These are phyloP conservation scores for Pythium aphanidermatum DNA, from an alignment of 352 stramenopile species.

Conservation along the genomic window DNA sequence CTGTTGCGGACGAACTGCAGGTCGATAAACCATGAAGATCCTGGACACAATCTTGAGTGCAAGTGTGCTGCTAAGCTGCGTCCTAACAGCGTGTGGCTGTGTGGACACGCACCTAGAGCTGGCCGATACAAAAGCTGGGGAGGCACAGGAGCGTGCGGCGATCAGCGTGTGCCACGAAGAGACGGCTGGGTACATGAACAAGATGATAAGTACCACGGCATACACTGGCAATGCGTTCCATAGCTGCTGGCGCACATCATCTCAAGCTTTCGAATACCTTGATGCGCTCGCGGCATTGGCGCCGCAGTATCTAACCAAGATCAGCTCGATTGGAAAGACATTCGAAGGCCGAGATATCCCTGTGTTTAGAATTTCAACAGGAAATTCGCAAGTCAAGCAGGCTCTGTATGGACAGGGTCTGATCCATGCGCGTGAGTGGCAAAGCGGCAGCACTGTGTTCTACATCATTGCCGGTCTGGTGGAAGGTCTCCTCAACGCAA, in stretches of 20 bases:
- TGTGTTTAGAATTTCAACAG: constrained; percentile 28
- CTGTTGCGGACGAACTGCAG: too few relatives aligned
- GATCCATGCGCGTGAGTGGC: constrained; percentile 32
- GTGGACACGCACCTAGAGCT: too few relatives aligned
- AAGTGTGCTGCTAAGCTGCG: too few relatives aligned
- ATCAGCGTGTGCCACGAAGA: constrained; percentile 4
- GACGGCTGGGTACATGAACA: constrained; percentile 6
- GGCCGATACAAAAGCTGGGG: too few relatives aligned
- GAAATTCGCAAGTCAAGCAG: not conserved
- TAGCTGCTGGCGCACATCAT: constrained; percentile 24
- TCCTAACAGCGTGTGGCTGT: too few relatives aligned
- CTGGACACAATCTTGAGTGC: too few relatives aligned
- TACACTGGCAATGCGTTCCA: constrained; percentile 27
- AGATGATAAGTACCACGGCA: not conserved
- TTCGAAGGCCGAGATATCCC: constrained; percentile 15
- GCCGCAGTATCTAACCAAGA: constrained; percentile 18
- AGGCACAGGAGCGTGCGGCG: too few relatives aligned
- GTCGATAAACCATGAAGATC: too few relatives aligned
- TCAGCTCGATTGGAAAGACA: constrained; percentile 17
- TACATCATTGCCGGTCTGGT: constrained; percentile 22
- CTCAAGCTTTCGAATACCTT: constrained; percentile 22
- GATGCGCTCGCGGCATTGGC: constrained; percentile 18
- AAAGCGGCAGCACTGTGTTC: constrained; percentile 17
- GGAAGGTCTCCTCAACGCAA: constrained; percentile 9
- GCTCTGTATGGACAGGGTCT: constrained; percentile 22